Evolutionary conservation across 257 asterid genomes (phyloP).

Genomic region (Leptodermis oblonga): DNA sequence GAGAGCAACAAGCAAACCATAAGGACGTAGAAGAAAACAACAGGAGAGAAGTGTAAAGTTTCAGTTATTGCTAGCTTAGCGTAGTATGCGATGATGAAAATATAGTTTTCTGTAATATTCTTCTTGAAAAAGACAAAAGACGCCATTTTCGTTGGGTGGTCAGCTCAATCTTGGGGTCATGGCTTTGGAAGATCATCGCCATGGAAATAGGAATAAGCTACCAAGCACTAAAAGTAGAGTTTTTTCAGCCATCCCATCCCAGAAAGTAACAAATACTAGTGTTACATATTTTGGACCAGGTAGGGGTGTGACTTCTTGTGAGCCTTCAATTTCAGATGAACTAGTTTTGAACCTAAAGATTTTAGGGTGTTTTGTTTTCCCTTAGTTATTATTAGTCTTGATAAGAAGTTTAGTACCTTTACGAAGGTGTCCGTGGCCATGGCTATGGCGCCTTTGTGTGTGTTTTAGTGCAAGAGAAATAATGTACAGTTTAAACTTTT

Average conservation of each 20-base stretch:
- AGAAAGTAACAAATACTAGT: too few species aligned
- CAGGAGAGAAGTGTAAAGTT: not conserved
- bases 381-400: not conserved
- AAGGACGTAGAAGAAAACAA: slow-evolving; percentile 32
- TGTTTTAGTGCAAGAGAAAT: not conserved
- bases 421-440: not conserved
- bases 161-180: not conserved
- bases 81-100: too few species aligned
- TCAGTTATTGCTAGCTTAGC: too few species aligned
- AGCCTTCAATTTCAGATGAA: too few species aligned
- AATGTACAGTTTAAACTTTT: slow-evolving; percentile 10
- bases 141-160: not conserved
- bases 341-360: too few species aligned
- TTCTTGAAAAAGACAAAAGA: too few species aligned
- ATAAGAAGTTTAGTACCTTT: not conserved
- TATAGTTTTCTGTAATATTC: too few species aligned
- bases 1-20: slow-evolving; percentile 53
- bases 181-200: slow-evolving; percentile 8
- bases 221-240: not conserved
- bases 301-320: too few species aligned
- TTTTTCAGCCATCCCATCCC: too few species aligned
- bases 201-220: slow-evolving; percentile 6
- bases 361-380: not conserved
- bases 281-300: too few species aligned
- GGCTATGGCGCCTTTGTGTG: not conserved